These are phyloP conservation scores for Auriscalpium microsporum DNA, from an alignment of 768 basidiomycete species.

Conservation along the genomic window DNA sequence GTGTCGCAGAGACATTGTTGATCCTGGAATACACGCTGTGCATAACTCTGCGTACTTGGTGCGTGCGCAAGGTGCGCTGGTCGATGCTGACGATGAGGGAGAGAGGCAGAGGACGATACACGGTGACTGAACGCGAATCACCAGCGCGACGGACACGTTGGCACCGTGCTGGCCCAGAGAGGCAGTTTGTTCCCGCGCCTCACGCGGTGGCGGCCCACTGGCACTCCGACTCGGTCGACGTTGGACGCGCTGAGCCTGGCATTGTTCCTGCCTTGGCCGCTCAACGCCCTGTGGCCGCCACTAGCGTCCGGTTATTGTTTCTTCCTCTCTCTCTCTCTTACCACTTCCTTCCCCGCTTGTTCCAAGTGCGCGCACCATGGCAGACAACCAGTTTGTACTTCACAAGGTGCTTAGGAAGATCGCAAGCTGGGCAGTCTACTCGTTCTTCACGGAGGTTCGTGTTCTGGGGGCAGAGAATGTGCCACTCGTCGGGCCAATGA, in stretches of 20 bases:
- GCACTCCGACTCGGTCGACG: not conserved
- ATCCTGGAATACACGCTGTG: constrained; percentile 62
- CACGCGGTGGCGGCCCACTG: not conserved
- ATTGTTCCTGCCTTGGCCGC: not conserved
- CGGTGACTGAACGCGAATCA: not conserved
- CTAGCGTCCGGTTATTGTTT: not conserved
- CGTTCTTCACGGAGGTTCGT: constrained; percentile 85
- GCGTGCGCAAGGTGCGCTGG: not conserved
- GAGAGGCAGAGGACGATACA: not conserved
- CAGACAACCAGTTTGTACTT: constrained; percentile 31
- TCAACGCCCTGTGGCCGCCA: not conserved
- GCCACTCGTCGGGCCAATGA: constrained; percentile 80
- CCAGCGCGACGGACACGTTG: not conserved
- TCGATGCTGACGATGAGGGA: not conserved
- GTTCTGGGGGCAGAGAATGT: constrained; percentile 87
- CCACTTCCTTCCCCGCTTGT: not conserved
- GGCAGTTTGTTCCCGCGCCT: constrained; percentile 5
- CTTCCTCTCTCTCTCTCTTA: not conserved
- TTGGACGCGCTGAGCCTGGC: not conserved
- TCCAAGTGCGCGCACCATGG: constrained; percentile 13
- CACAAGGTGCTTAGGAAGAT: constrained; percentile 68
- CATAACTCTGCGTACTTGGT: constrained; percentile 32
- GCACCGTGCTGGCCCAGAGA: not conserved
- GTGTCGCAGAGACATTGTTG: constrained; percentile 65
- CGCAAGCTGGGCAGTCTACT: constrained; percentile 65